Evolutionary conservation across 441 rosid species (phyloP), one percentile per base, ranked within the genome.

Genomic region (Melastoma candidum): DNA sequence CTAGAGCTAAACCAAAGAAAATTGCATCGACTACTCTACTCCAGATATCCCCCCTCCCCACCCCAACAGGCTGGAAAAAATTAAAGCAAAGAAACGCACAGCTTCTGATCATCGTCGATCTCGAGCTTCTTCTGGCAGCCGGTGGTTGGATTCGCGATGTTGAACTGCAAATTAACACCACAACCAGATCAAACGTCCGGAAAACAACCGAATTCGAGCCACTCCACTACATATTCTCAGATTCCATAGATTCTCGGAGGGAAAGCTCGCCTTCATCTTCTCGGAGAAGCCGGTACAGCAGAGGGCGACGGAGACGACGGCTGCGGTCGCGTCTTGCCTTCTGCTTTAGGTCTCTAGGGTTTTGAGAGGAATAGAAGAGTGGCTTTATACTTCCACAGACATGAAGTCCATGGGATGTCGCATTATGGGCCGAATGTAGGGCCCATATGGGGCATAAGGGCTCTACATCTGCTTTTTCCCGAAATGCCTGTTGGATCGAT

Each of bases 91-190:
- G 47, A 26, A 12, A 10, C 81, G 71, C 65, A 76, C 84, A 78
- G 84, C 60, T 81, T 83, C 74, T 70, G 77, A 51, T 80, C 87
- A 73, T 83, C 87, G 69, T 78, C 87, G 65, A 80, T 75, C 62
- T 83, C 85, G 48, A 83, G 84, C 77, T 83, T 83, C 79, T 83
- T 80, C 69, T 83, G 84, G 74, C 84, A 83, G 22, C 83, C 84
- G 54, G 83, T 83, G 11, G 84, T 80, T 5, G 84, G 84, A 58
- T 78, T 78, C n/a, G 87, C 87, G 12, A 83, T 74, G 60, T 78
- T 81, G 52, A 77, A 77, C 90, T 81, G 67, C 60, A 48, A 56
- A 60, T 13, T 12, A 3, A 51, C 17, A 22, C 17, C 4, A 51
- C 7, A 26, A 51, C 39, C 14, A 43, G 44, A 26, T 51, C 36